A percentile compares a stretch with the other conserved stretches of the same genome.
Evolutionary conservation across 1,139 yeast genomes (phyloP).

Genomic region (Schizosaccharomyces versatilis): DNA sequence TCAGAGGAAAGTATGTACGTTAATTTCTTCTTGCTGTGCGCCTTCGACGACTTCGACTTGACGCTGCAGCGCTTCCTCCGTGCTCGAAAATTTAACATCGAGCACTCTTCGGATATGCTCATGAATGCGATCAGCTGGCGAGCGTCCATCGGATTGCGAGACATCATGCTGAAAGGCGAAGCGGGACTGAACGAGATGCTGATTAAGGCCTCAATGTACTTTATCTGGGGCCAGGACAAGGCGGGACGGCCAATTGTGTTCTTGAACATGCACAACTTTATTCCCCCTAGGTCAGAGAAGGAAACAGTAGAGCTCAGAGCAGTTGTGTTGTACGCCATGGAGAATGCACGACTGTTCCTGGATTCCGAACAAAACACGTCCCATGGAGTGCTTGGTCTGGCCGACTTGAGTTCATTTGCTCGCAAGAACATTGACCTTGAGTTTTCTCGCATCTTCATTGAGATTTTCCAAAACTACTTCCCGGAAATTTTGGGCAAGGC

Average conservation of each 20-base stretch:
- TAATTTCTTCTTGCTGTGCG: background rate
- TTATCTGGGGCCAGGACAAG: constrained; percentile 41
- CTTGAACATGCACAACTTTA: constrained; percentile 47
- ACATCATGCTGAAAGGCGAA: constrained; percentile 38
- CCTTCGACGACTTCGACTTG: constrained; percentile 42
- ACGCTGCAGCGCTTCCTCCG: constrained; percentile 38
- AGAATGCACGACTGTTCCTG: constrained; percentile 39
- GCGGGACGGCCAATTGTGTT: constrained; percentile 41
- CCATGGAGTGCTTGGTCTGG: constrained; percentile 46
- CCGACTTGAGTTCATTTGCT: constrained; percentile 52
- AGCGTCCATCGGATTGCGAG: constrained; percentile 33
- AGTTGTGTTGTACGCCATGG: constrained; percentile 43
- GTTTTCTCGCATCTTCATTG: constrained; percentile 6
- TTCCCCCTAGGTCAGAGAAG: constrained; percentile 36
- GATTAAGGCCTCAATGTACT: constrained; percentile 30
- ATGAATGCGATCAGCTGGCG: constrained; percentile 50
- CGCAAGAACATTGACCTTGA: constrained; percentile 8
- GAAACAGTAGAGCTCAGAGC: constrained; percentile 41
- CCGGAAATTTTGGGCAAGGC: constrained; percentile 10
- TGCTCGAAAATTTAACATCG: constrained; percentile 51
- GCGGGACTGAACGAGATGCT: constrained; percentile 18
- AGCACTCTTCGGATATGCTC: constrained; percentile 39
- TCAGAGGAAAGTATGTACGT: background rate
- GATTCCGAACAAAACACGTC: constrained; percentile 19
- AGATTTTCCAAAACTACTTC: constrained; percentile 8